Evolutionary conservation across 2,329 filamentous ascomycete species (phyloP).

Genomic region (Diplodia intermedia): DNA sequence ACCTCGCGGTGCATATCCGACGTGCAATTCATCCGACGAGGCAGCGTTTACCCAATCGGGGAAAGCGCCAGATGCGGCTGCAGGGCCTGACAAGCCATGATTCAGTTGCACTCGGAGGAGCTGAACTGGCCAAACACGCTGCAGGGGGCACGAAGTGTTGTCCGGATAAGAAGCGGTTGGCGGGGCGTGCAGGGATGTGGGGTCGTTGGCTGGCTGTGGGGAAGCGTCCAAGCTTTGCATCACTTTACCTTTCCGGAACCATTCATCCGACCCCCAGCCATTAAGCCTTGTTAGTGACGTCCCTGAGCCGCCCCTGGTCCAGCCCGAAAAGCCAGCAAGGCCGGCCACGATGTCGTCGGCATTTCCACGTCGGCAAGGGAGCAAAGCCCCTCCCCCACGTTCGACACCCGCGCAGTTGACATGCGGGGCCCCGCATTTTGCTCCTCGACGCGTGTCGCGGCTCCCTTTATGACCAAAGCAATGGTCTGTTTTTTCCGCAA

Average conservation of each 20-base stretch:
- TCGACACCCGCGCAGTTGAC: neutral
- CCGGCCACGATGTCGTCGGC: slow-evolving; percentile 5
- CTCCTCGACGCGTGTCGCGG: neutral
- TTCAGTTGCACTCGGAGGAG: neutral
- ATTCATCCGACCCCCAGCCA: slow-evolving; percentile 18
- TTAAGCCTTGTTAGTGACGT: neutral
- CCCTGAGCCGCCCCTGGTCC: neutral
- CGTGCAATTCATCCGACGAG: neutral
- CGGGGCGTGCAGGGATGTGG: slow-evolving; percentile 2
- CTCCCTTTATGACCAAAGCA: neutral
- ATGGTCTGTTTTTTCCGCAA: neutral
- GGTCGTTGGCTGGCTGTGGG: neutral
- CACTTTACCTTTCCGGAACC: neutral
- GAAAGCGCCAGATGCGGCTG: slow-evolving; percentile 1
- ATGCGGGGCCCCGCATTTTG: slow-evolving; percentile 11
- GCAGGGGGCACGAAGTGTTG: neutral
- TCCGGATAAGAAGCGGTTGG: slow-evolving; percentile 12
- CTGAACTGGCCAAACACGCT: no score
- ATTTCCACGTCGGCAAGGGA: slow-evolving; percentile 14
- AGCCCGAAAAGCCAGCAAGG: neutral
- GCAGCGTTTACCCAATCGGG: neutral
- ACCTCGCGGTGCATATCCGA: neutral
- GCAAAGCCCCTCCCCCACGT: no score
- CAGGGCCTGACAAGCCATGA: neutral
- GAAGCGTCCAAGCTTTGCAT: slow-evolving; percentile 1